Conservation (phyloP, 2,329 filamentous ascomycete genomes). For the Aureobasidium leucospermi region DNA sequence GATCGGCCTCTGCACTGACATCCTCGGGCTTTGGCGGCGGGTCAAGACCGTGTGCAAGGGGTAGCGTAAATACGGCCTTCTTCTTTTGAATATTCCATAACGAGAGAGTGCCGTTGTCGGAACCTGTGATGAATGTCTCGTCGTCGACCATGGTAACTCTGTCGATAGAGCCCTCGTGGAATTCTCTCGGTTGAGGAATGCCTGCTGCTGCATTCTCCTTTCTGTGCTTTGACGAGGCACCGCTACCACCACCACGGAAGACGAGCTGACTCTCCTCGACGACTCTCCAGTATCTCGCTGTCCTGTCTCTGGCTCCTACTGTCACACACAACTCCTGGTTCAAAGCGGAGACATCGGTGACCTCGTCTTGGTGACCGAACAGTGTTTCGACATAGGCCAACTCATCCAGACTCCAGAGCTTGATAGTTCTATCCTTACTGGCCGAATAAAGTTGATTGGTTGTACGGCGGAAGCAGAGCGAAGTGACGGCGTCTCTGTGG, state of each 20-base stretch:
- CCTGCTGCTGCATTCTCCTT: slow-evolving; percentile 28
- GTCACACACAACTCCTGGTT: slow-evolving; percentile 83
- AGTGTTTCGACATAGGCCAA: slow-evolving; percentile 91
- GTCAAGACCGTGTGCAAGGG: slow-evolving; percentile 79
- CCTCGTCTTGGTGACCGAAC: slow-evolving; percentile 90
- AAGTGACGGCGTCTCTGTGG: slow-evolving; percentile 81
- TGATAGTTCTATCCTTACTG: slow-evolving; percentile 86
- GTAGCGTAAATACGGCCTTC: slow-evolving; percentile 77
- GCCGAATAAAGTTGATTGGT: slow-evolving; percentile 86
- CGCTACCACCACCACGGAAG: slow-evolving; percentile 70
- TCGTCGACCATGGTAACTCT: slow-evolving; percentile 84
- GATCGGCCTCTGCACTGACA: slow-evolving; percentile 64
- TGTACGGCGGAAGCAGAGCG: slow-evolving; percentile 66
- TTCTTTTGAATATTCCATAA: slow-evolving; percentile 92
- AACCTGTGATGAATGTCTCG: slow-evolving; percentile 83
- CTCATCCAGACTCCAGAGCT: slow-evolving; percentile 89
- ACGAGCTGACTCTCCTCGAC: slow-evolving; percentile 92
- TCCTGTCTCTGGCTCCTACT: slow-evolving; percentile 84
- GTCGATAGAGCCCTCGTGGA: slow-evolving; percentile 79
- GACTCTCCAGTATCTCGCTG: slow-evolving; percentile 91
- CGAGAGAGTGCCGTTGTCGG: slow-evolving; percentile 79
- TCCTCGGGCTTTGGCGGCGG: slow-evolving; percentile 59
- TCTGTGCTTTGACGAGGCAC: slow-evolving; percentile 40
- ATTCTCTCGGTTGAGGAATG: slow-evolving; percentile 35
- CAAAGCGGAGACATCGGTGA: slow-evolving; percentile 75